These are phyloP conservation scores for Chlorella sp. DNA, from an alignment of 139 green algal genomes.

Conservation along the genomic window DNA sequence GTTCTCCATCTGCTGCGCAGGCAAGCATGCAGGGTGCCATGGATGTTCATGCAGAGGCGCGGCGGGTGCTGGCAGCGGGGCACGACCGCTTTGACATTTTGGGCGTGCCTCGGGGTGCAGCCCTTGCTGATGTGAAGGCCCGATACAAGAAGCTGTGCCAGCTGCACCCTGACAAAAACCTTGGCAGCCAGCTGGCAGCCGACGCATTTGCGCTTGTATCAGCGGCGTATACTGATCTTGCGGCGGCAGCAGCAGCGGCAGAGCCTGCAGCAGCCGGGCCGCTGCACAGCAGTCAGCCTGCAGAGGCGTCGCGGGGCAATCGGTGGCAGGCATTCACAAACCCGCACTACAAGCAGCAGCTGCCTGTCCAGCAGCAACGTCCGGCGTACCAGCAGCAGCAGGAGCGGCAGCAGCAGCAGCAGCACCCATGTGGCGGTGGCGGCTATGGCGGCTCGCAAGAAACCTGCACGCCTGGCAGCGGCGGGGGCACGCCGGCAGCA, in stretches of 20 bases:
- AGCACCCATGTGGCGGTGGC: background rate
- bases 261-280: background rate
- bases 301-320: background rate
- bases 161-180: slow-evolving; percentile 35
- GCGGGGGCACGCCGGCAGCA: background rate
- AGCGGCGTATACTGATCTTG: background rate
- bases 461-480: background rate
- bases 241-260: background rate
- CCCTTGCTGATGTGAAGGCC: background rate
- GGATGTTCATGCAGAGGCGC: background rate
- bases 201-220: slow-evolving; percentile 32
- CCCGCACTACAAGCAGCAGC: background rate
- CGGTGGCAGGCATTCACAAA: slow-evolving; percentile 9
- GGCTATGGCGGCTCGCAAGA: background rate
- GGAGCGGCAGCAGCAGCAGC: background rate
- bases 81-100: background rate
- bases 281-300: slow-evolving; percentile 4
- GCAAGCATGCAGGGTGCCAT: background rate
- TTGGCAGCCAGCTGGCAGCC: background rate
- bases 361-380: background rate
- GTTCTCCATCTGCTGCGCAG: background rate
- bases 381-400: background rate
- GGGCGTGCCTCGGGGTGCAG: background rate
- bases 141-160: slow-evolving; percentile 18
- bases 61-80: background rate